phyloP scores from a whole-genome alignment of 148 eudicot species.

The Diospyros lotus region DNA sequence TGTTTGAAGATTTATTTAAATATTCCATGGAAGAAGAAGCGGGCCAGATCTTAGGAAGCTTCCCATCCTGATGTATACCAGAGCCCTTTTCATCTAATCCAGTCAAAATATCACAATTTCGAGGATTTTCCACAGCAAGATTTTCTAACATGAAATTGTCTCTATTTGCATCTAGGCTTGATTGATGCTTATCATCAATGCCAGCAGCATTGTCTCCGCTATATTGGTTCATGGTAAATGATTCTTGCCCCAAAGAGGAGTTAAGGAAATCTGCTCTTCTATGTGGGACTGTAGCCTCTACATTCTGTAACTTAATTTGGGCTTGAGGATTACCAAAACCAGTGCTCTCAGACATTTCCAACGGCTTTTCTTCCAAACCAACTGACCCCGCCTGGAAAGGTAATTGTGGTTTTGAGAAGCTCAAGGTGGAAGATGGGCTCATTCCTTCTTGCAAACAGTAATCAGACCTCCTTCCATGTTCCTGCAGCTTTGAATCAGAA shows the following conservation, averaged over 20 bases:
- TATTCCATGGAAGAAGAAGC: conserved; percentile 19
- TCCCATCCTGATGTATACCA: conserved; percentile 21
- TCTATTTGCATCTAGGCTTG: conserved; percentile 16
- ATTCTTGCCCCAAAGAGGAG: conserved; percentile 26
- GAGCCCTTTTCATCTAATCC: conserved; percentile 19
- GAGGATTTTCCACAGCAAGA: conserved; percentile 19
- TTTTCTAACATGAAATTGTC: conserved; percentile 14
- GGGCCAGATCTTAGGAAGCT: conserved; percentile 21
- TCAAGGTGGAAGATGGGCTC: conserved; percentile 40
- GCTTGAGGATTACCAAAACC: conserved; percentile 24
- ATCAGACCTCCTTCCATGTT: not conserved
- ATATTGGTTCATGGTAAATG: conserved; percentile 23
- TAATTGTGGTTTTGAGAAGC: conserved; percentile 28
- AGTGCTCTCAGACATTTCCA: conserved; percentile 28
- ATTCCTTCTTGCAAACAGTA: conserved; percentile 49
- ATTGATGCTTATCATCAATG: conserved; percentile 23
- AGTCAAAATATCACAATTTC: conserved; percentile 24
- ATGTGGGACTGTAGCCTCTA: conserved; percentile 26
- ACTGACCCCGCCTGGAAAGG: conserved; percentile 25
- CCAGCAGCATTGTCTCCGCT: conserved; percentile 18
- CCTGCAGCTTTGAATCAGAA: conserved; percentile 13
- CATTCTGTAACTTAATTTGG: conserved; percentile 33
- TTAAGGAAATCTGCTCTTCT: conserved; percentile 26
- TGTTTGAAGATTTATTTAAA: conserved; percentile 13
- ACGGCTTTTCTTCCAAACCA: conserved; percentile 33